phyloP scores from a whole-genome alignment of 352 stramenopile genomes.

The Peronosclerospora sorghi region DNA sequence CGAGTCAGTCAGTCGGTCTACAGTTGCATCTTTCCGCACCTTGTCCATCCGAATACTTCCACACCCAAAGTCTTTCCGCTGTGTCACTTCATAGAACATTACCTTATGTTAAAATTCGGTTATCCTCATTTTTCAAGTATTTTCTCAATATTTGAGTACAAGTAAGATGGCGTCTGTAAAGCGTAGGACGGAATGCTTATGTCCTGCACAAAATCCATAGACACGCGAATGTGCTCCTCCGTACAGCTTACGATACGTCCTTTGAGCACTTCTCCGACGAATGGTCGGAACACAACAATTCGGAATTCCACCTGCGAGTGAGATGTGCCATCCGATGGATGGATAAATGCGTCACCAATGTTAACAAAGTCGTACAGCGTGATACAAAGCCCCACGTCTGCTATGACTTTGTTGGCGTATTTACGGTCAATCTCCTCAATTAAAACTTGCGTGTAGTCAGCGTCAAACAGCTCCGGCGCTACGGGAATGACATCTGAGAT shows the following conservation, averaged over 20 bases:
- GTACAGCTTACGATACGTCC: conserved; percentile 84
- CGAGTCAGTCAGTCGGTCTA: no score
- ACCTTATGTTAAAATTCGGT: background rate
- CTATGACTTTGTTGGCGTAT: conserved; percentile 86
- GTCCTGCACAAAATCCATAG: conserved; percentile 85
- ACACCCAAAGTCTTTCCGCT: conserved; percentile 70
- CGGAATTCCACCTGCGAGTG: conserved; percentile 86
- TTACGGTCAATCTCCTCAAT: conserved; percentile 86
- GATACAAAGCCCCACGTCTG: conserved; percentile 80
- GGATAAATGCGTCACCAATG: conserved; percentile 77
- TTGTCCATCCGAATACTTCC: conserved; percentile 81
- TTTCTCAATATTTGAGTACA: no score
- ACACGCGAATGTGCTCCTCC: conserved; percentile 83
- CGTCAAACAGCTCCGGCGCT: conserved; percentile 64
- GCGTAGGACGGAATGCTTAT: conserved; percentile 85
- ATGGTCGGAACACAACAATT: conserved; percentile 83
- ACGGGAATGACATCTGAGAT: conserved; percentile 82
- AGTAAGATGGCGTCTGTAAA: conserved; percentile 81
- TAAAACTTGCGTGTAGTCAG: conserved; percentile 77
- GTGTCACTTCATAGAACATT: conserved; percentile 35
- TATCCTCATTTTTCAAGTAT: no score
- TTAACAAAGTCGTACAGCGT: conserved; percentile 85
- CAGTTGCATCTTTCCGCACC: conserved; percentile 2
- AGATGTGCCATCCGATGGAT: conserved; percentile 76
- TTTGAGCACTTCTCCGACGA: conserved; percentile 83